A percentile compares a stretch with the other conserved stretches of the same genome.
These are phyloP conservation scores for Bocquillonia castaneifolia DNA, from an alignment of 441 rosid genomes.

Conservation along the genomic window DNA sequence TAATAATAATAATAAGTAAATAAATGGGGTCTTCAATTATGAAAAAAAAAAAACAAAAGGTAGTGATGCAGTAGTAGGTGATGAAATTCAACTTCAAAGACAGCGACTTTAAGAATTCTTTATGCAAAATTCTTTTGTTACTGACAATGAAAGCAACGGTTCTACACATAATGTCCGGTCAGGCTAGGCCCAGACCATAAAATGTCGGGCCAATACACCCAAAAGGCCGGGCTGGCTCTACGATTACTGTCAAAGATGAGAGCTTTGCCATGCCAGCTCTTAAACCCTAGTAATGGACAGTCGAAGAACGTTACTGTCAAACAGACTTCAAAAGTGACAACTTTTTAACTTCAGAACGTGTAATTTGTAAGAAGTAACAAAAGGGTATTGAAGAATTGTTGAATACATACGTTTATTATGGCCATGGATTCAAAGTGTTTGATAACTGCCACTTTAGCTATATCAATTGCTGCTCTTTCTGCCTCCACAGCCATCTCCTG, in stretches of 20 bases:
- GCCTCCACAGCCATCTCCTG: conserved; percentile 46
- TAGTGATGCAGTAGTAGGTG: background rate
- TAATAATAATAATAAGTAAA: too few species aligned
- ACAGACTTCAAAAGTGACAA: background rate
- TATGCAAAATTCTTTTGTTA: too few species aligned
- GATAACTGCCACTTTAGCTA: conserved; percentile 24
- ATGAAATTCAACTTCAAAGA: too few species aligned
- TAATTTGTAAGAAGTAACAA: background rate
- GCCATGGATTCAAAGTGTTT: conserved; percentile 28
- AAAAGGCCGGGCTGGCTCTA: background rate
- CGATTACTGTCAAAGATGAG: background rate
- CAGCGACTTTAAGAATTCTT: too few species aligned
- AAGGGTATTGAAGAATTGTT: background rate
- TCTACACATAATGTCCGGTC: too few species aligned
- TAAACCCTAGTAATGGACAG: background rate
- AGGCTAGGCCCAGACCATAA: background rate
- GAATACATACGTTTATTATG: background rate
- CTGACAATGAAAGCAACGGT: too few species aligned
- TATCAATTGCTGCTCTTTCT: conserved; percentile 42
- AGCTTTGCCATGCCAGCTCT: background rate
- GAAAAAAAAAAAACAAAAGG: background rate
- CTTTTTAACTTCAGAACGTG: background rate
- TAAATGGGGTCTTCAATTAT: too few species aligned
- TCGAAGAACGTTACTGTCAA: background rate
- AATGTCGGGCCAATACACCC: background rate